Percentiles rank a stretch among this genome's conserved stretches.
Evolutionary conservation across 345 rosid genomes (phyloP).

Genomic region (Luvunga scandens): DNA sequence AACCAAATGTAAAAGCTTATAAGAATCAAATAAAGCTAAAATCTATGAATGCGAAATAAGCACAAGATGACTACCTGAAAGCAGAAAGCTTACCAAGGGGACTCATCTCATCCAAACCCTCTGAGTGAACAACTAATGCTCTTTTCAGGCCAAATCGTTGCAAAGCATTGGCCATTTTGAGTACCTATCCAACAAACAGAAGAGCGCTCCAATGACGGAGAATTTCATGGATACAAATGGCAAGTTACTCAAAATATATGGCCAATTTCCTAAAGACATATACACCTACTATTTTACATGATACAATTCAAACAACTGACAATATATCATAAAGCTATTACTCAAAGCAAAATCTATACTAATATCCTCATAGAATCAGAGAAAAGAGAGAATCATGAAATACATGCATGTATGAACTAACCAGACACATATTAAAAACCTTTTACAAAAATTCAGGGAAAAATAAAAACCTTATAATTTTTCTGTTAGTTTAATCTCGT

Average conservation of each 20-base stretch:
- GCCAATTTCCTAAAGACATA: neutral
- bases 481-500: neutral
- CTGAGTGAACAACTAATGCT: conserved; percentile 93
- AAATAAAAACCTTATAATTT: neutral
- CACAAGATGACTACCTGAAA: neutral
- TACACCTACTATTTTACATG: neutral
- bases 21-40: conserved; percentile 1
- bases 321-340: neutral
- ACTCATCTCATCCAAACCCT: conserved; percentile 96
- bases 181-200: conserved; percentile 48
- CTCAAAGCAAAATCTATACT: neutral
- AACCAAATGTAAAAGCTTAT: neutral
- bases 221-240: neutral
- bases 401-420: neutral
- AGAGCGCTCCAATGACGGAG: neutral
- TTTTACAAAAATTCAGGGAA: neutral
- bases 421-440: neutral
- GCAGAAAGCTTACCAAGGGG: conserved; percentile 61
- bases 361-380: no score
- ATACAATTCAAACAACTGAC: neutral
- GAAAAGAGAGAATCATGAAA: no score
- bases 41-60: neutral
- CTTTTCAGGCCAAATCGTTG: conserved; percentile 90
- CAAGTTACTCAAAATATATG: conserved; percentile 2
- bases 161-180: conserved; percentile 88